Evolutionary conservation across 495 filamentous ascomycete species (phyloP).

Genomic region (Usnea hakonensis): DNA sequence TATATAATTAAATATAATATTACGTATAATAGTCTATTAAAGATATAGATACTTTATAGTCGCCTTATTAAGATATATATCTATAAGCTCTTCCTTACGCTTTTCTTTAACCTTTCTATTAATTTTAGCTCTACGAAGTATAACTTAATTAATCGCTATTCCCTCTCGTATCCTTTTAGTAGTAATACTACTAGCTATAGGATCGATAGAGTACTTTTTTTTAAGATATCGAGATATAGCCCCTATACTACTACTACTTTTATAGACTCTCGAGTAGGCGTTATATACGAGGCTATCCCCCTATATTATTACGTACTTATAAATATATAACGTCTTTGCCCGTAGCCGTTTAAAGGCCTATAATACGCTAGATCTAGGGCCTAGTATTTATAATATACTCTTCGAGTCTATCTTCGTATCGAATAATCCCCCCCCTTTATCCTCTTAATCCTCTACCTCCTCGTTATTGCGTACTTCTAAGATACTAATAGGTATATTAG

Average conservation of each 20-base stretch:
- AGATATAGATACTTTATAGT: not conserved
- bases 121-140: not conserved
- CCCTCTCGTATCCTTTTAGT: not conserved
- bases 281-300: not conserved
- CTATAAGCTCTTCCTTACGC: not conserved
- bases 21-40: not conserved
- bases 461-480: too few relatives aligned
- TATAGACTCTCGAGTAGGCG: not conserved
- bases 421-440: too few relatives aligned
- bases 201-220: not conserved
- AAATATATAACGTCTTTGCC: too few relatives aligned
- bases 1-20: not conserved
- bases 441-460: too few relatives aligned
- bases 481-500: too few relatives aligned
- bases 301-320: not conserved
- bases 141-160: not conserved
- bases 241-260: not conserved
- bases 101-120: not conserved
- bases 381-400: too few relatives aligned
- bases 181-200: not conserved
- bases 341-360: too few relatives aligned
- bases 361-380: too few relatives aligned
- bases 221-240: not conserved
- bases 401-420: too few relatives aligned
- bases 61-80: not conserved